Evolutionary conservation across 495 filamentous ascomycete species (phyloP), one percentile per base, ranked within the genome.

Genomic region (Penicillium macrosclerotiorum): DNA sequence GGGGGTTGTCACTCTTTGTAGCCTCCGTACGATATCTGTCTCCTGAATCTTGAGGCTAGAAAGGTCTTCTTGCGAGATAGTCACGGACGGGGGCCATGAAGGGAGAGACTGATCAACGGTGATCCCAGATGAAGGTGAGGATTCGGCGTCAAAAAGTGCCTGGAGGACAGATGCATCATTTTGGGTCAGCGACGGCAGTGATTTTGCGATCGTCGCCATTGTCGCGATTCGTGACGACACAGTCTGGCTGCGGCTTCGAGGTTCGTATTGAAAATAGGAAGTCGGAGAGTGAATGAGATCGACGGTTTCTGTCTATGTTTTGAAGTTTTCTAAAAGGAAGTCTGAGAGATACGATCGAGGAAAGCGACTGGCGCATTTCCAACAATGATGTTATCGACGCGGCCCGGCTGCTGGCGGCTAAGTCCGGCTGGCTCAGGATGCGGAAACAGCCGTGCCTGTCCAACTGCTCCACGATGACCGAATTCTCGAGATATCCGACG

Each of bases 101-200:
- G 85, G 80, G 9, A 89, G 73, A 2, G 67, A 67, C 1, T 69
- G 4, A 52, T 85, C 78, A 29, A 90, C 71, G 22, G 71, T 65
- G 17, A 82, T 60, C 1, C 69, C 63, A 1, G 72, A 57, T 8
- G 70, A 70, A 1, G 85, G 80, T 16, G 84, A 78, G 23, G 81
- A 76, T 59, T 91, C 89, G 9, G 86, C 84, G 51, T 93, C 87
- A 56, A 86, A 89, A 62, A 95, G 84, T 41, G 86, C 84, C 53
- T 83, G 72, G 31, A 93, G 80, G 48, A 92, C 80, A 25, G 80
- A 75, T 47, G 81, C 63, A 65, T 94, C 89, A 56, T 85, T 85
- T 19, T 65, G 64, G 42, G 83, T 84, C 20, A 95, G 80, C 35
- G 25, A 72, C 59, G 61, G 73, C 43, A 56, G 58, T 17, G 62